Conservation (phyloP, 1,284 basidiomycete species). For the Golubevia sp. region DNA sequence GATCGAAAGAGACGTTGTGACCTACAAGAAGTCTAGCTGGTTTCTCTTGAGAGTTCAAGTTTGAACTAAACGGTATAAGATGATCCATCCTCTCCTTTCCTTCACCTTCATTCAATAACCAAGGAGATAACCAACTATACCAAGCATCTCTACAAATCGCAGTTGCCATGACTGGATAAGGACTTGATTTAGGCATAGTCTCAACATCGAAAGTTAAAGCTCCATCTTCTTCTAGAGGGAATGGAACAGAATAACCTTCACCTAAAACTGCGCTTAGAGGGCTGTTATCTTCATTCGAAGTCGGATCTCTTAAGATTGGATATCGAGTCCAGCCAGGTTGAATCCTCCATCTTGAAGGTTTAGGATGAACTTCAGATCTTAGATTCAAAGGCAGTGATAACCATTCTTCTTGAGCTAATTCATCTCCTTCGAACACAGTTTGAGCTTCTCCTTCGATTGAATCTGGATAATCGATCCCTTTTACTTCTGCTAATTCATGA, state of each 20-base stretch:
- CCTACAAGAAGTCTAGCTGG: constrained; percentile 77
- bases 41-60: constrained; percentile 14
- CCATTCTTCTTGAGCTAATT: constrained; percentile 29
- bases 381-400: constrained; percentile 34
- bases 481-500: constrained; percentile 68
- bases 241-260: constrained; percentile 54
- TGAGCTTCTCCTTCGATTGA: constrained; percentile 15
- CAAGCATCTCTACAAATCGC: constrained; percentile 82
- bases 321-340: constrained; percentile 91
- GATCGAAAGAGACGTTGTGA: constrained; percentile 94
- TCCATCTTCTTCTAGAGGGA: constrained; percentile 67
- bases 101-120: constrained; percentile 74
- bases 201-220: constrained; percentile 92
- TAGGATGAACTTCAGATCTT: constrained; percentile 29
- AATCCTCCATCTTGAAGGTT: constrained; percentile 73
- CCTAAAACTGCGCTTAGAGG: constrained; percentile 19
- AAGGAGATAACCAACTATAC: constrained; percentile 96
- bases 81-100: constrained; percentile 68
- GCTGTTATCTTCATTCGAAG: constrained; percentile 23
- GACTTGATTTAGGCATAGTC: constrained; percentile 81
- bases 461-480: constrained; percentile 70
- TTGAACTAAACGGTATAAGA: constrained; percentile 72
- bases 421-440: constrained; percentile 1
- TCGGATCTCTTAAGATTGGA: constrained; percentile 64
- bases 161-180: constrained; percentile 85